These are phyloP conservation scores for Tremellales sp. DNA, from an alignment of 1,284 basidiomycete species.

Conservation along the genomic window DNA sequence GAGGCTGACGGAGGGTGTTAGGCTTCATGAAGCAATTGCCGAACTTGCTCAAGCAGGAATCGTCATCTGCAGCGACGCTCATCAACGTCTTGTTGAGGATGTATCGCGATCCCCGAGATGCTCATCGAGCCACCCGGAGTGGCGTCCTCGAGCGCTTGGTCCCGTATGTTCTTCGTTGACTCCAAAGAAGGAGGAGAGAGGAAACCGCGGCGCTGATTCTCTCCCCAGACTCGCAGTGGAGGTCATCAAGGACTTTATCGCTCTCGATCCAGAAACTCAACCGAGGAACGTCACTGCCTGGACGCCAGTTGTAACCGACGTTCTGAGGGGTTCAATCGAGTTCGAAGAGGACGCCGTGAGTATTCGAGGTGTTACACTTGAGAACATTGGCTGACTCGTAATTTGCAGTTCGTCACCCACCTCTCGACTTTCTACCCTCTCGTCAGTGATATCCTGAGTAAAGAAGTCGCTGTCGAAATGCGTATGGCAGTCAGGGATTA, in stretches of 20 bases:
- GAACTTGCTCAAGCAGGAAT: slow-evolving; percentile 97
- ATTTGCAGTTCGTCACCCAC: slow-evolving; percentile 69
- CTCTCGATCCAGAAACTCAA: slow-evolving; percentile 84
- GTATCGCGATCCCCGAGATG: slow-evolving; percentile 86
- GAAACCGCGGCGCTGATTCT: slow-evolving; percentile 8
- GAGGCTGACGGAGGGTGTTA: slow-evolving; percentile 36
- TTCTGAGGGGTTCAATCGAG: slow-evolving; percentile 80
- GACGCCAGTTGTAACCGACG: slow-evolving; percentile 95
- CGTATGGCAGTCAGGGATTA: slow-evolving; percentile 70
- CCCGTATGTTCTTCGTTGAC: slow-evolving; percentile 61
- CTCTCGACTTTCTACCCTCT: slow-evolving; percentile 82
- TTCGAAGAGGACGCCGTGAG: slow-evolving; percentile 85
- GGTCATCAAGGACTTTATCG: slow-evolving; percentile 85
- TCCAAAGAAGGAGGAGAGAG: too few species aligned
- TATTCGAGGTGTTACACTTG: slow-evolving; percentile 12
- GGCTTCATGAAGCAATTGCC: slow-evolving; percentile 99
- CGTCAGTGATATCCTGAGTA: slow-evolving; percentile 70
- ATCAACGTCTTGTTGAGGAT: slow-evolving; percentile 88
- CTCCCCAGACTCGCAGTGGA: slow-evolving; percentile 72
- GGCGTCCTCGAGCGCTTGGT: slow-evolving; percentile 85
- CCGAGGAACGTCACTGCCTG: slow-evolving; percentile 94
- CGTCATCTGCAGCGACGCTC: slow-evolving; percentile 89
- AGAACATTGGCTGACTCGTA: not conserved
- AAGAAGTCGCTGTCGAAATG: slow-evolving; percentile 76
- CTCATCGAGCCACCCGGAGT: slow-evolving; percentile 72